These are phyloP conservation scores for Leishmania mexicana DNA, from an alignment of 208 protist genomes.

Conservation along the genomic window DNA sequence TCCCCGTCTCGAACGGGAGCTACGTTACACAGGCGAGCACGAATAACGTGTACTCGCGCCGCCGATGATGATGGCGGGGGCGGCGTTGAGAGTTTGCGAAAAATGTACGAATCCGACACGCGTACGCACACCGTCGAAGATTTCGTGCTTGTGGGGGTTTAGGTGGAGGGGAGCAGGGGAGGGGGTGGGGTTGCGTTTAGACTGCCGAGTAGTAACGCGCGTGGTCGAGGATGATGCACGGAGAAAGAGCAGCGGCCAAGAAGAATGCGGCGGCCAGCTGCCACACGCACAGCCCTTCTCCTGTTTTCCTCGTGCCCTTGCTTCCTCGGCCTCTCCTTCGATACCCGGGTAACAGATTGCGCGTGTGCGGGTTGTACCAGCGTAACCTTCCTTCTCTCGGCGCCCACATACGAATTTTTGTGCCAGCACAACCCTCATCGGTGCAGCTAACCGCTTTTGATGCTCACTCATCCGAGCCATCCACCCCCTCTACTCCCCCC, in stretches of 20 bases:
- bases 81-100: too few species aligned
- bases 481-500: background rate
- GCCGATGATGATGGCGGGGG: constrained; percentile 23
- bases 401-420: background rate
- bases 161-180: background rate
- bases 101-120: background rate
- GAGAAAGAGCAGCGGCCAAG: background rate
- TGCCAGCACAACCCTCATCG: background rate
- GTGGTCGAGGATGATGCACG: background rate
- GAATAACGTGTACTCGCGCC: constrained; percentile 51
- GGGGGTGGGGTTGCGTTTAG: background rate
- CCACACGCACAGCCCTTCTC: background rate
- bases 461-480: background rate
- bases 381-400: too few species aligned
- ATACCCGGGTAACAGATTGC: background rate
- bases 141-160: background rate
- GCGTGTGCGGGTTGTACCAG: background rate
- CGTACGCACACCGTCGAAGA: background rate
- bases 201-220: background rate
- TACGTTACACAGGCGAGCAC: constrained; percentile 55
- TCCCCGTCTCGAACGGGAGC: constrained; percentile 34
- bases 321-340: background rate
- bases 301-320: background rate
- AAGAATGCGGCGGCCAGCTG: background rate
- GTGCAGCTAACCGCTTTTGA: background rate